Evolutionary conservation across 371 early-diverging fungal species (phyloP).

Genomic region (Rhizopus delemar): DNA sequence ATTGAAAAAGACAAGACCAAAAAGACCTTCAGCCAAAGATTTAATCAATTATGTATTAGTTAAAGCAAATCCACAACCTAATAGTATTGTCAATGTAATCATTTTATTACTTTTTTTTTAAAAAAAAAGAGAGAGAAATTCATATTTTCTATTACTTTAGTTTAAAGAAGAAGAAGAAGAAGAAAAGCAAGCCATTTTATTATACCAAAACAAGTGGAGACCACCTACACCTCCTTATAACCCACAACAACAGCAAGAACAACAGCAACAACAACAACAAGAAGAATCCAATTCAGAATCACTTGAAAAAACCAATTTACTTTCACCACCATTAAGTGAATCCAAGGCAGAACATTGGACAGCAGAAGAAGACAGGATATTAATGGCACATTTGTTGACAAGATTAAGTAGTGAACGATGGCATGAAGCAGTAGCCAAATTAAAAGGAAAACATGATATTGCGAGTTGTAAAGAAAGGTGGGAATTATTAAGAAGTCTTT

Average conservation of each 20-base stretch:
- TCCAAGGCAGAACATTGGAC: slow-evolving; percentile 30
- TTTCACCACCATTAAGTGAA: slow-evolving; percentile 24
- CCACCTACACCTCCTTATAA: slow-evolving; percentile 34
- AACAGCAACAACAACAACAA: background rate
- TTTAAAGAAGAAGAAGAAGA: background rate
- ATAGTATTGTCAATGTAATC: background rate
- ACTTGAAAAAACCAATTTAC: slow-evolving; percentile 3
- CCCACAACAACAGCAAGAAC: background rate
- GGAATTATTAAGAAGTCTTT: slow-evolving; percentile 22
- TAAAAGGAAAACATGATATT: slow-evolving; percentile 23
- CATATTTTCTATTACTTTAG: no score
- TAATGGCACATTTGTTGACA: slow-evolving; percentile 30
- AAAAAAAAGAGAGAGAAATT: no score
- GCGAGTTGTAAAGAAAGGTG: slow-evolving; percentile 23
- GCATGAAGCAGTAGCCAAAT: slow-evolving; percentile 24
- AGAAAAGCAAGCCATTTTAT: background rate
- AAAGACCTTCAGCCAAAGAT: slow-evolving; percentile 27
- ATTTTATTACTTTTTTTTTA: no score
- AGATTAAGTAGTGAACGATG: slow-evolving; percentile 25
- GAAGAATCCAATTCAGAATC: background rate
- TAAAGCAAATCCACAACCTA: background rate
- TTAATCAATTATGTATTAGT: slow-evolving; percentile 27
- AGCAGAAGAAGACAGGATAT: slow-evolving; percentile 25
- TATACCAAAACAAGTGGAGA: slow-evolving; percentile 22
- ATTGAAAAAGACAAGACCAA: slow-evolving; percentile 11